Evolutionary conservation across 139 green algal species (phyloP).

Genomic region (Chlamydomonas sp.): DNA sequence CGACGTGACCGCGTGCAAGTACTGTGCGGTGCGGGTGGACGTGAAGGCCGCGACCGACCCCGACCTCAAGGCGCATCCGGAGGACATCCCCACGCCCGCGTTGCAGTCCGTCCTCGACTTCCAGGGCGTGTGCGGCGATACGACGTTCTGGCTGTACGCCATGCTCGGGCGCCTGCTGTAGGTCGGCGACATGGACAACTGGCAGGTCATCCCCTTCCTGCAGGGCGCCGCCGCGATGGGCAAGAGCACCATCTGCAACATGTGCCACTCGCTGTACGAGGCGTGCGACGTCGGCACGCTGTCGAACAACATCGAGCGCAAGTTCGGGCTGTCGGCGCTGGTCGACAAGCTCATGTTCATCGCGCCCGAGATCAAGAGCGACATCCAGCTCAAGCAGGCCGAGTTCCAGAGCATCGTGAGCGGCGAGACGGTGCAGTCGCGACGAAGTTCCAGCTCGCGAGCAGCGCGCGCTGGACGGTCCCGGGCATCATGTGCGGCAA

Average conservation of each 20-base stretch:
- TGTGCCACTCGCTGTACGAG: slow-evolving; percentile 14
- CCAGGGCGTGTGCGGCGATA: slow-evolving; percentile 11
- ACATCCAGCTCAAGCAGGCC: slow-evolving; percentile 13
- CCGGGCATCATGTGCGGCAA: slow-evolving; percentile 12
- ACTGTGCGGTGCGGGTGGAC: slow-evolving; percentile 11
- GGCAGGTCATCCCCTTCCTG: slow-evolving; percentile 20
- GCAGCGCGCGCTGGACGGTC: neutral
- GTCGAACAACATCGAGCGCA: slow-evolving; percentile 32
- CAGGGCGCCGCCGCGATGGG: slow-evolving; percentile 13
- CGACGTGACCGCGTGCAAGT: slow-evolving; percentile 10
- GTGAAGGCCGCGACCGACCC: neutral
- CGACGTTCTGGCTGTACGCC: slow-evolving; percentile 14
- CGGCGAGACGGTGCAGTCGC: slow-evolving; percentile 16
- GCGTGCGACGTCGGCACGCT: slow-evolving; percentile 16
- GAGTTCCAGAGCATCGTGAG: slow-evolving; percentile 25
- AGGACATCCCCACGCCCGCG: slow-evolving; percentile 10
- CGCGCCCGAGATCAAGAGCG: slow-evolving; percentile 19
- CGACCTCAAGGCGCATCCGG: neutral
- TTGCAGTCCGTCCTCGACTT: slow-evolving; percentile 16
- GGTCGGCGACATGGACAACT: slow-evolving; percentile 11
- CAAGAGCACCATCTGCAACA: slow-evolving; percentile 21
- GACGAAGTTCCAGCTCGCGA: slow-evolving; percentile 13
- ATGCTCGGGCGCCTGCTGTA: slow-evolving; percentile 21
- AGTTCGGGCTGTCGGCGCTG: slow-evolving; percentile 21
- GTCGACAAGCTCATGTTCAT: slow-evolving; percentile 19